These are phyloP conservation scores for Sambucus nigra DNA, from an alignment of 129 eudicot genomes.

Conservation along the genomic window DNA sequence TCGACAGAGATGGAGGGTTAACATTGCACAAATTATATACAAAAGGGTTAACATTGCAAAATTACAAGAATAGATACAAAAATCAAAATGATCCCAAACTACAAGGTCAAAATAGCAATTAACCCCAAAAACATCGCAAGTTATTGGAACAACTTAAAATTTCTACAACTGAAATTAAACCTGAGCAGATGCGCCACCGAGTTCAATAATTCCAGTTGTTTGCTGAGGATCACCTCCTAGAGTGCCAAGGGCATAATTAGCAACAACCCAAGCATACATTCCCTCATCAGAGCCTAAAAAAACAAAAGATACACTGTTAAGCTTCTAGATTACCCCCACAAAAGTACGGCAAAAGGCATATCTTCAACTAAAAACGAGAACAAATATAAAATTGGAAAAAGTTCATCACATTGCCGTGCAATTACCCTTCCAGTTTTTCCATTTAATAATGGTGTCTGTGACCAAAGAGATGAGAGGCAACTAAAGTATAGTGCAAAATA, in stretches of 20 bases:
- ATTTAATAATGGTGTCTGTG: neutral
- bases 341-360: conserved; percentile 2
- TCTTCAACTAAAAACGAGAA: conserved; percentile 4
- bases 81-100: no score
- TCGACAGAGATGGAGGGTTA: no score
- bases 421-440: neutral
- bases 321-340: neutral
- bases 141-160: neutral
- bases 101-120: no score
- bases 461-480: neutral
- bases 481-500: neutral
- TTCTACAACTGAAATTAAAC: conserved; percentile 22
- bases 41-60: no score
- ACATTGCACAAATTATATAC: no score
- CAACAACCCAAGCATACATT: conserved; percentile 97
- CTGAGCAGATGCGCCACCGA: conserved; percentile 99
- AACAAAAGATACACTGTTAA: neutral
- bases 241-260: conserved; percentile 94
- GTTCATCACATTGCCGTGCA: neutral
- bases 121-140: no score
- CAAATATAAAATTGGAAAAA: neutral
- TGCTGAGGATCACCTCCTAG: conserved; percentile 79
- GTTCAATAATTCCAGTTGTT: conserved; percentile 95
- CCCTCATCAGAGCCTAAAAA: conserved; percentile 87
- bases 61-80: no score